Base-by-base conservation (phyloP, 495 filamentous ascomycete genomes). In the Clavariopsis aquatica region DNA sequence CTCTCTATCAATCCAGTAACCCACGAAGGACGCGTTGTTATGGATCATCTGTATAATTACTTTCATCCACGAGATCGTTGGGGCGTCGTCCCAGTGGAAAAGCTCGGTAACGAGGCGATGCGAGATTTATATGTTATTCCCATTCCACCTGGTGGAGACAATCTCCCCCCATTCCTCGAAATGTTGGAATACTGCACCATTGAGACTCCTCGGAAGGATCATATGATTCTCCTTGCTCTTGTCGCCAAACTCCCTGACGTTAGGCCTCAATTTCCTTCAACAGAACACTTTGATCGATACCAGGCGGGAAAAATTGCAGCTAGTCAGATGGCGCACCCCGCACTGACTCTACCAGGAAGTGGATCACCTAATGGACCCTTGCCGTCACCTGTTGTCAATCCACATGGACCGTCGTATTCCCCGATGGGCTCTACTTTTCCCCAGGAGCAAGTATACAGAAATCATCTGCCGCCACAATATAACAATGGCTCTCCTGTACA, bases 11-110 rank as follows among this genome's bases (percentile, higher is more conserved):
- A 78, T 3, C 79, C 82, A 7, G 79, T 85, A 43, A 69, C 76
- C 0, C 77, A 81, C 0, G 76, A 74, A 36, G 77, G 84, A 43
- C 76, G 75, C 60, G 73, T 73, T 1, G 82, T 82, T 7, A 92
- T 93, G 69, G 80, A 86, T 61, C 81, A 81, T 10, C 78, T 96
- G 7, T 90, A 88, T 64, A 82, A 91, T 29, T 96, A 96, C 72
- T 96, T 96, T 71, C 75, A 81, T 13, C 81, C 81, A 19, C 87
- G 91, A 66, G 84, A 88, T 55, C 80, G 89, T 29, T 96, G 93
- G 71, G 92, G 91, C 23, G 92, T 96, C 6, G 91, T 96, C 4
- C 65, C 62, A 2, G 52, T 60, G 10, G 85, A 86, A 4, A 87
- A 88, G 61, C 89, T 89, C 23, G 80, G 85, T 0, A 68, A 76